These are phyloP conservation scores for Exophiala mesophila DNA, from an alignment of 2,329 filamentous ascomycete species.

Conservation along the genomic window DNA sequence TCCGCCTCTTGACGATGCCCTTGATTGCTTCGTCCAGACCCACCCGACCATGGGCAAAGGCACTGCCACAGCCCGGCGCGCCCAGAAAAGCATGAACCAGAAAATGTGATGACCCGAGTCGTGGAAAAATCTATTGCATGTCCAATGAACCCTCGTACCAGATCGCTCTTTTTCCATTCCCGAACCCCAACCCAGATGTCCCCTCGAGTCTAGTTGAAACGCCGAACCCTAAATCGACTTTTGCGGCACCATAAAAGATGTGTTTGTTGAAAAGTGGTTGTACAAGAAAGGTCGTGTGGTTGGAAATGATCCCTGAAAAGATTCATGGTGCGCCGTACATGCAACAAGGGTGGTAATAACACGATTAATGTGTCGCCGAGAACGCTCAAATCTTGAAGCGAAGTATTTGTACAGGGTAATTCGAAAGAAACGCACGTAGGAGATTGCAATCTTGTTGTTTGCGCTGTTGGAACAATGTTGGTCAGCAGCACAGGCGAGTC, in stretches of 20 bases:
- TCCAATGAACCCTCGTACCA: no score
- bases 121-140: no score
- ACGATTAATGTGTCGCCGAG: slow-evolving; percentile 19
- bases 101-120: slow-evolving; percentile 26
- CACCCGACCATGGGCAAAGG: neutral
- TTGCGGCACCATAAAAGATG: slow-evolving; percentile 11
- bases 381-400: slow-evolving; percentile 25
- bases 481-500: no score
- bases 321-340: slow-evolving; percentile 19
- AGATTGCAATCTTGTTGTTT: slow-evolving; percentile 20
- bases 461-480: slow-evolving; percentile 6
- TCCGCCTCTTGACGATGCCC: no score
- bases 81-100: slow-evolving; percentile 13
- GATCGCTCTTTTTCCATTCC: no score
- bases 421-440: slow-evolving; percentile 21
- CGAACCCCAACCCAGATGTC: slow-evolving; percentile 6
- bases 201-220: slow-evolving; percentile 22
- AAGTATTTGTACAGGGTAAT: slow-evolving; percentile 29
- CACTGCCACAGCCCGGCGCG: slow-evolving; percentile 7
- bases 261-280: slow-evolving; percentile 21
- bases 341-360: slow-evolving; percentile 9
- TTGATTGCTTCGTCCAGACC: neutral
- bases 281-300: slow-evolving; percentile 25
- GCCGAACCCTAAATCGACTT: slow-evolving; percentile 19
- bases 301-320: slow-evolving; percentile 10